Conservation (phyloP, 768 basidiomycete species). For the Russula foetens region DNA sequence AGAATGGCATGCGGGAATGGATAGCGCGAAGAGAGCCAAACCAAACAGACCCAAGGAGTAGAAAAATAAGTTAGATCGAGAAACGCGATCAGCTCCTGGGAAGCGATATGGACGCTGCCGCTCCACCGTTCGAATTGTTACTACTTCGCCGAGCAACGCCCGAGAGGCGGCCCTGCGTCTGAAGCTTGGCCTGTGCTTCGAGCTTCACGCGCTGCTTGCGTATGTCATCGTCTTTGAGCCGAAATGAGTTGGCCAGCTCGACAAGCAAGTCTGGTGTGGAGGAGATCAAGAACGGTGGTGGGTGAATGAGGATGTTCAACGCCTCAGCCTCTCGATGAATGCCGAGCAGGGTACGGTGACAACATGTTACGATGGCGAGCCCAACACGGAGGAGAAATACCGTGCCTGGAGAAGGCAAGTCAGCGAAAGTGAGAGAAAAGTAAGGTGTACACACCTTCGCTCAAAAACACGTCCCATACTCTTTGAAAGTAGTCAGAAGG, state of each 20-base stretch:
- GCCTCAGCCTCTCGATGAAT: conserved; percentile 38
- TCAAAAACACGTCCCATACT: conserved; percentile 79
- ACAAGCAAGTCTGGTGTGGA: conserved; percentile 54
- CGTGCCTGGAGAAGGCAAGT: conserved; percentile 38
- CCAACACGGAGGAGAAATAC: conserved; percentile 70
- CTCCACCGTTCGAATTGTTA: neutral
- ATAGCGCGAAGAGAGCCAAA: neutral
- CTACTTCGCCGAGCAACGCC: neutral
- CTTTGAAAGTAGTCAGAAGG: conserved; percentile 60
- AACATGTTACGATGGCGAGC: conserved; percentile 52
- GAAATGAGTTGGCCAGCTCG: conserved; percentile 51
- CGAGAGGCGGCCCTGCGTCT: conserved; percentile 33
- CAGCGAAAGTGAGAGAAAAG: neutral
- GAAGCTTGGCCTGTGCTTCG: conserved; percentile 63
- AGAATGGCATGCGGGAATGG: neutral
- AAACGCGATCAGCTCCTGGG: conserved; percentile 17
- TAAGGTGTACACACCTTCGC: conserved; percentile 49
- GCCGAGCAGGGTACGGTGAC: conserved; percentile 52
- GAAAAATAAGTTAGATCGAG: neutral
- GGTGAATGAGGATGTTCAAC: conserved; percentile 41
- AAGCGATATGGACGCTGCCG: conserved; percentile 23
- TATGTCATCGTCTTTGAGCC: conserved; percentile 73
- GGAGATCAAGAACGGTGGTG: conserved; percentile 47
- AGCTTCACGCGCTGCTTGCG: conserved; percentile 69
- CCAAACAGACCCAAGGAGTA: neutral